Evolutionary conservation across 306 rosid species (phyloP).

Genomic region (Hippophae rhamnoides): DNA sequence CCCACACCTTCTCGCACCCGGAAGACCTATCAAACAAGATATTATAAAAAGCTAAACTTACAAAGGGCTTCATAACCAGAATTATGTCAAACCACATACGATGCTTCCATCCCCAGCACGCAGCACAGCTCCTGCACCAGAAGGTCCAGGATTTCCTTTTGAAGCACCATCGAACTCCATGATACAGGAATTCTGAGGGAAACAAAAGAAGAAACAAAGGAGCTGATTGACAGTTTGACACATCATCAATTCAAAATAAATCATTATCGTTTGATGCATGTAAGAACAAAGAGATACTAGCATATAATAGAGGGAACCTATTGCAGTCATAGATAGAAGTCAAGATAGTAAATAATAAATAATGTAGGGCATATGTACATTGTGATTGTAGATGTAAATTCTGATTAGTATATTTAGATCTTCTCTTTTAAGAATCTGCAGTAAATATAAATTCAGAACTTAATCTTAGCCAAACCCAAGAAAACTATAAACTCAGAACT

Average conservation of each 20-base stretch:
- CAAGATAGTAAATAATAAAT: background rate
- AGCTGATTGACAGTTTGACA: too few species aligned
- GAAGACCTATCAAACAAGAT: constrained; percentile 41
- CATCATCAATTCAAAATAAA: background rate
- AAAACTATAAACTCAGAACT: too few species aligned
- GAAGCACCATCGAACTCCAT: constrained; percentile 83
- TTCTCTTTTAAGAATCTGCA: too few species aligned
- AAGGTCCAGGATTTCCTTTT: constrained; percentile 88
- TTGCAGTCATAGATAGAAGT: background rate
- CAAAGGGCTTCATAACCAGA: constrained; percentile 3
- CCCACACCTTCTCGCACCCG: constrained; percentile 74
- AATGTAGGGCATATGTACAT: background rate
- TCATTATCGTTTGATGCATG: background rate
- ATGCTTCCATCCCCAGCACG: constrained; percentile 60
- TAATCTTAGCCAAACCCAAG: too few species aligned
- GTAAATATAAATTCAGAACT: too few species aligned
- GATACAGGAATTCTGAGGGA: constrained; percentile 50
- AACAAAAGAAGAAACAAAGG: constrained; percentile 4
- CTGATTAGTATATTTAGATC: too few species aligned
- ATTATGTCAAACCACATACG: constrained; percentile 27
- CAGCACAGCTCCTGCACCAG: constrained; percentile 90
- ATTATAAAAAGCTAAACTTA: constrained; percentile 7
- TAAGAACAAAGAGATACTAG: background rate
- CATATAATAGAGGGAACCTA: background rate
- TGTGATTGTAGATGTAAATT: background rate